These are phyloP conservation scores for Gymnopilus junonius DNA, from an alignment of 768 basidiomycete species.

Conservation along the genomic window DNA sequence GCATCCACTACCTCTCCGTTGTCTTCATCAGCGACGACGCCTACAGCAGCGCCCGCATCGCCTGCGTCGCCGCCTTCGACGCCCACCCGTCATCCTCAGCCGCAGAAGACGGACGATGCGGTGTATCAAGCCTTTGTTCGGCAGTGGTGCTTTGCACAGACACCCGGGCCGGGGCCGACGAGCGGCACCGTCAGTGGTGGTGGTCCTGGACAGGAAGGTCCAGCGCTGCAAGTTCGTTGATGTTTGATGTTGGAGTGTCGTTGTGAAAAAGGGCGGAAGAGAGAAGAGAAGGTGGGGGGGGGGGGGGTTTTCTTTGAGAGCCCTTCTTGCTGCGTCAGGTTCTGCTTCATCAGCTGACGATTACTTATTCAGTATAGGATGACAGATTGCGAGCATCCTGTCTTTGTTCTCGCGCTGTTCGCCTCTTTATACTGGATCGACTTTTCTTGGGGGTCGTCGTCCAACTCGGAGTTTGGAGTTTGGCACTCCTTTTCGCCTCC, in stretches of 20 bases:
- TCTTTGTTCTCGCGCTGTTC: neutral
- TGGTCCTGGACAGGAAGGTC: neutral
- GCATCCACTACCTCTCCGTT: neutral
- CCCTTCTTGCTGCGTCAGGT: neutral
- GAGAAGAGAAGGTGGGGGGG: neutral
- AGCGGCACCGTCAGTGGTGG: conserved; percentile 10
- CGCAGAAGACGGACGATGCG: conserved; percentile 28
- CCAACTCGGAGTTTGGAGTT: neutral
- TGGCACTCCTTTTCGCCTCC: neutral
- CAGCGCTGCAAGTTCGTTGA: neutral
- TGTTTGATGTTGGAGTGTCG: neutral
- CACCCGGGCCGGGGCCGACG: conserved; percentile 25
- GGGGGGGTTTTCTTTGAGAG: neutral
- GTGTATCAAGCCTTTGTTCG: conserved; percentile 63
- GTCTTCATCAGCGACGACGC: neutral
- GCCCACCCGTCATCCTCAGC: neutral
- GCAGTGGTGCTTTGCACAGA: conserved; percentile 73
- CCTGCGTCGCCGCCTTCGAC: neutral
- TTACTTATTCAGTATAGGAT: neutral
- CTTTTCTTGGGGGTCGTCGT: neutral
- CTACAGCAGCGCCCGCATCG: neutral
- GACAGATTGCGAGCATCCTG: neutral
- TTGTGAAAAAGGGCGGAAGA: neutral
- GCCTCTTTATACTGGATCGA: neutral
- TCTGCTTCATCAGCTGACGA: neutral